These are phyloP conservation scores for Lolium multiflorum DNA, from an alignment of 176 grass and related monocot species.

Conservation along the genomic window DNA sequence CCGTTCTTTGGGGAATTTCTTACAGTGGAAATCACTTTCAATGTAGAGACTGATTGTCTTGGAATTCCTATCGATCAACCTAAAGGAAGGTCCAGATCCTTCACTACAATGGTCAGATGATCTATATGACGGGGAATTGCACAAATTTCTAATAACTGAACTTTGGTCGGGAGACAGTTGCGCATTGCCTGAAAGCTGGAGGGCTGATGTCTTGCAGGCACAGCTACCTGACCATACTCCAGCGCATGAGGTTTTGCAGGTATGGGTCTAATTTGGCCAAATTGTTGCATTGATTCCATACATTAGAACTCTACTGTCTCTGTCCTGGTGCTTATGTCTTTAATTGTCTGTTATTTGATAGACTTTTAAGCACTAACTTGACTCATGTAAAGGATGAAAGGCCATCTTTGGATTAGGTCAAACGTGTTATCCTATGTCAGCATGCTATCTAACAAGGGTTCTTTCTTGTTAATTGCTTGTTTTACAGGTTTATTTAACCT, in stretches of 20 bases:
- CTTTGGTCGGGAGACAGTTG: constrained; percentile 52
- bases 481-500: constrained; percentile 64
- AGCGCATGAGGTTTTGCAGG: constrained; percentile 66
- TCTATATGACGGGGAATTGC: constrained; percentile 67
- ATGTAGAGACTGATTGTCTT: constrained; percentile 69
- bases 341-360: background rate
- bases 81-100: constrained; percentile 38
- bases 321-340: constrained; percentile 2
- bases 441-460: constrained; percentile 16
- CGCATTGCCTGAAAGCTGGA: constrained; percentile 49
- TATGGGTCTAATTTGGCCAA: constrained; percentile 22
- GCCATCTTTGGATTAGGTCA: constrained; percentile 22
- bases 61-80: constrained; percentile 54
- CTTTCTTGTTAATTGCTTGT: constrained; percentile 23
- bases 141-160: constrained; percentile 48
- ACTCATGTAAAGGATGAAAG: constrained; percentile 5
- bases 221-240: constrained; percentile 16
- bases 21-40: constrained; percentile 29
- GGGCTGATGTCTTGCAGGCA: constrained; percentile 21
- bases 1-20: background rate
- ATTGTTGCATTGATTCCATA: background rate
- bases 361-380: background rate
- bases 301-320: background rate
- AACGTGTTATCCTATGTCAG: constrained; percentile 1
- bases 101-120: constrained; percentile 59